A percentile compares a stretch with the other conserved stretches of the same genome.
These are phyloP conservation scores for Hibiscus tridactylites DNA, from an alignment of 345 rosid genomes.

Conservation along the genomic window DNA sequence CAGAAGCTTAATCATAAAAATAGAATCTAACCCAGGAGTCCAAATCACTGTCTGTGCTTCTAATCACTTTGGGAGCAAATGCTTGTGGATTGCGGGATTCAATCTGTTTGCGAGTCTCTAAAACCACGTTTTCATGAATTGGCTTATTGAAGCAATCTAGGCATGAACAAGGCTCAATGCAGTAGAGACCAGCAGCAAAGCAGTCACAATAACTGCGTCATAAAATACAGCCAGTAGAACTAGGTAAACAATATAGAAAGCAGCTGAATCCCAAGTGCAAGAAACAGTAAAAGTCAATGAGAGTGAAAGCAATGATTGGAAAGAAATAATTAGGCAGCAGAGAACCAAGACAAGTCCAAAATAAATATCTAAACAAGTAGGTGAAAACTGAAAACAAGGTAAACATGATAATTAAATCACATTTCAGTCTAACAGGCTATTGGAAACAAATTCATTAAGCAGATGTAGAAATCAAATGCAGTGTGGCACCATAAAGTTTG, in stretches of 20 bases:
- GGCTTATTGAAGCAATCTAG: slow-evolving; percentile 63
- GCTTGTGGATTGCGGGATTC: slow-evolving; percentile 73
- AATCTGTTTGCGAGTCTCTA: slow-evolving; percentile 43
- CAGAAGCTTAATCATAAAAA: slow-evolving; percentile 6
- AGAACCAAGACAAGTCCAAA: neutral
- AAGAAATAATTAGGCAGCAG: neutral
- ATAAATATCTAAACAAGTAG: neutral
- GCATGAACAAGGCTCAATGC: slow-evolving; percentile 62
- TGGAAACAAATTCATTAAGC: neutral
- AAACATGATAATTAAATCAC: neutral
- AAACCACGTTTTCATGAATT: slow-evolving; percentile 42
- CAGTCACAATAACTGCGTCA: slow-evolving; percentile 70
- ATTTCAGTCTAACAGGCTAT: neutral
- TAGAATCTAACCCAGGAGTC: slow-evolving; percentile 34
- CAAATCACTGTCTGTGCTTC: slow-evolving; percentile 20
- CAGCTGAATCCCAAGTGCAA: neutral
- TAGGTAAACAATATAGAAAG: slow-evolving; percentile 2
- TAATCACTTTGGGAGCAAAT: slow-evolving; percentile 74
- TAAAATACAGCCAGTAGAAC: slow-evolving; percentile 6
- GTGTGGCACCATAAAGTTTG: neutral
- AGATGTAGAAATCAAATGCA: neutral
- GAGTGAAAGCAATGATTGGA: neutral
- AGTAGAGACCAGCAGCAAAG: slow-evolving; percentile 78
- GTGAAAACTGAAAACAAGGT: neutral
- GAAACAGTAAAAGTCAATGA: neutral